These are phyloP conservation scores for Hanseniaspora clermontiae DNA, from an alignment of 805 yeast species.

Conservation along the genomic window DNA sequence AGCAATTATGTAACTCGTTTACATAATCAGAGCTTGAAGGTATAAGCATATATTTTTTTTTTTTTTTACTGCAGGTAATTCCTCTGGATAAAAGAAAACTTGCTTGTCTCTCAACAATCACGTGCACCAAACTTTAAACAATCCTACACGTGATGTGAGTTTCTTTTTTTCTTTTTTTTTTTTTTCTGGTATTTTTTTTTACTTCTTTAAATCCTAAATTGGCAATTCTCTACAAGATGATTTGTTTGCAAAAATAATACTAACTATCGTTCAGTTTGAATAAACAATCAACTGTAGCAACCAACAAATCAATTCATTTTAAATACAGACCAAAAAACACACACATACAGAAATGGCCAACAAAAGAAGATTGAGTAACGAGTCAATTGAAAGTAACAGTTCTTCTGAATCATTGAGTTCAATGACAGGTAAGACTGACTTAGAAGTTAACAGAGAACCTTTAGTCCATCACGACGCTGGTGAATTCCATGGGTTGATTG, in stretches of 20 bases:
- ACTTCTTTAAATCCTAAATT: background rate
- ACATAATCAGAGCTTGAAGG: background rate
- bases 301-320: background rate
- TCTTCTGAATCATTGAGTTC: conserved; percentile 58
- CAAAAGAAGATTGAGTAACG: conserved; percentile 23
- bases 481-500: conserved; percentile 41
- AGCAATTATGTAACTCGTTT: background rate
- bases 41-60: background rate
- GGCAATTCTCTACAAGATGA: background rate
- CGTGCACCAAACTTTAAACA: too few species aligned
- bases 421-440: conserved; percentile 21
- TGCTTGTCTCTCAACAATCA: too few species aligned
- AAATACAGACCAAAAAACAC: background rate
- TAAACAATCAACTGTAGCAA: too few species aligned
- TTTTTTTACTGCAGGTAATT: background rate
- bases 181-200: background rate
- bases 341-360: conserved; percentile 20
- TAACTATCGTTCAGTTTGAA: too few species aligned
- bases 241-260: background rate
- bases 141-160: background rate
- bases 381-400: conserved; percentile 31
- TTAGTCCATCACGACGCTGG: conserved; percentile 52
- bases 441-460: conserved; percentile 19
- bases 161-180: background rate
- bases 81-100: too few species aligned